These are phyloP conservation scores for Turnera subulata DNA, from an alignment of 345 rosid species.

Conservation along the genomic window DNA sequence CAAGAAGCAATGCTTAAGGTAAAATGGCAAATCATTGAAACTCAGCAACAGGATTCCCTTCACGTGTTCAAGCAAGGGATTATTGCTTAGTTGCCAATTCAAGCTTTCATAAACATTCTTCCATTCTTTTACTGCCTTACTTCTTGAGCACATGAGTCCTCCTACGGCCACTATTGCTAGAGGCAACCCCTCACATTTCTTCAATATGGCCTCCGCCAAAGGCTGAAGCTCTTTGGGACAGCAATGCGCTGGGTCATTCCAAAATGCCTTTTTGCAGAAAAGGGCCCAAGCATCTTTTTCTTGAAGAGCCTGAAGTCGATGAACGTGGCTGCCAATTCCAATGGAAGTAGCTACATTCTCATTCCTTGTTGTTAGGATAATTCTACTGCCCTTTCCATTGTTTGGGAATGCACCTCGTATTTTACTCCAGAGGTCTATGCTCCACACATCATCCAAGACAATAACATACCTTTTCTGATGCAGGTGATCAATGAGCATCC, in stretches of 20 bases:
- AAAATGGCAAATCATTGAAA: constrained; percentile 28
- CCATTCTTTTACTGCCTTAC: constrained; percentile 18
- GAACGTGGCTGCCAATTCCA: constrained; percentile 19
- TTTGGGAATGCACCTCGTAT: constrained; percentile 24
- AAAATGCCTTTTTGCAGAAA: constrained; percentile 29
- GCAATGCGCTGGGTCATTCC: constrained; percentile 12
- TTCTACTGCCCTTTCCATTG: constrained; percentile 20
- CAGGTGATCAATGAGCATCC: constrained; percentile 17
- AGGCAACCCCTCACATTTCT: constrained; percentile 27
- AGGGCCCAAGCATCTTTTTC: constrained; percentile 25
- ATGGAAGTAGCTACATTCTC: constrained; percentile 22
- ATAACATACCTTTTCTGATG: constrained; percentile 24
- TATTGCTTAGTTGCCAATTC: constrained; percentile 27
- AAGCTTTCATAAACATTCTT: constrained; percentile 18
- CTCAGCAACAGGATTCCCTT: constrained; percentile 22
- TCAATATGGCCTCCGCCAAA: constrained; percentile 20
- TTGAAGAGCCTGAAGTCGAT: constrained; percentile 19
- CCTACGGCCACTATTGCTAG: constrained; percentile 26
- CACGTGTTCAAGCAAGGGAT: constrained; percentile 21
- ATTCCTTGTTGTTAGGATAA: constrained; percentile 27
- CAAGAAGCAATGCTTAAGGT: constrained; percentile 25
- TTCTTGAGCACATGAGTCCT: constrained; percentile 24
- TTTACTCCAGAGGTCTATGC: constrained; percentile 26
- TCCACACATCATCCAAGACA: constrained; percentile 38
- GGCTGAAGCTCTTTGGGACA: constrained; percentile 19